Evolutionary conservation across 2,329 filamentous ascomycete species (phyloP).

Genomic region (Tolypocladium cylindrosporum): DNA sequence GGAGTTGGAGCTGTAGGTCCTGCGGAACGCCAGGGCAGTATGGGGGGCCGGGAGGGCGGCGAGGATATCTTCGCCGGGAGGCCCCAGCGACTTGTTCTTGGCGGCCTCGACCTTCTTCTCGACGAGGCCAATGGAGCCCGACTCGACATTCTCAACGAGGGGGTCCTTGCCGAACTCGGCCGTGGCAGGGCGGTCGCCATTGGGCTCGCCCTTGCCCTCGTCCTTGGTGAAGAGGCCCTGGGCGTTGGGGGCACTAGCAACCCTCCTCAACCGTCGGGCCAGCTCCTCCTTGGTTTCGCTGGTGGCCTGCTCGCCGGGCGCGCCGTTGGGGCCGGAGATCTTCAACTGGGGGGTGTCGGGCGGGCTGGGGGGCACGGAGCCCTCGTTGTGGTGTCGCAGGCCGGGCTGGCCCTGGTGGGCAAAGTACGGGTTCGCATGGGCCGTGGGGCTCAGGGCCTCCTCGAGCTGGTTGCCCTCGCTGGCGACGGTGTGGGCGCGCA

Average conservation of each 20-base stretch:
- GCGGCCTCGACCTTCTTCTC: constrained; percentile 18
- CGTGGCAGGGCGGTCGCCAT: constrained; percentile 65
- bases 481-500: constrained; percentile 80
- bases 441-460: constrained; percentile 81
- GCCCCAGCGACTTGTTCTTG: constrained; percentile 23
- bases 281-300: constrained; percentile 86
- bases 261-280: constrained; percentile 82
- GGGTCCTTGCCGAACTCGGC: constrained; percentile 82
- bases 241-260: constrained; percentile 93
- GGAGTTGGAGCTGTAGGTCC: constrained; percentile 97
- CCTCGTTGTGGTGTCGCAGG: constrained; percentile 88
- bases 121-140: constrained; percentile 28
- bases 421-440: constrained; percentile 94
- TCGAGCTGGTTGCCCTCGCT: constrained; percentile 89
- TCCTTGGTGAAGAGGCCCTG: constrained; percentile 71
- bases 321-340: constrained; percentile 56
- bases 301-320: constrained; percentile 56
- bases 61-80: constrained; percentile 40
- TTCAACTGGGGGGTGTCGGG: constrained; percentile 79
- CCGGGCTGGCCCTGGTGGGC: constrained; percentile 90
- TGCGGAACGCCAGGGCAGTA: constrained; percentile 66
- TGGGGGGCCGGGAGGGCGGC: constrained; percentile 57
- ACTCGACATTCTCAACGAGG: constrained; percentile 40
- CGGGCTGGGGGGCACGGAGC: constrained; percentile 84
- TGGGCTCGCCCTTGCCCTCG: constrained; percentile 24